Conservation (phyloP, 257 asterid genomes). For the Salvia rosmarinus region DNA sequence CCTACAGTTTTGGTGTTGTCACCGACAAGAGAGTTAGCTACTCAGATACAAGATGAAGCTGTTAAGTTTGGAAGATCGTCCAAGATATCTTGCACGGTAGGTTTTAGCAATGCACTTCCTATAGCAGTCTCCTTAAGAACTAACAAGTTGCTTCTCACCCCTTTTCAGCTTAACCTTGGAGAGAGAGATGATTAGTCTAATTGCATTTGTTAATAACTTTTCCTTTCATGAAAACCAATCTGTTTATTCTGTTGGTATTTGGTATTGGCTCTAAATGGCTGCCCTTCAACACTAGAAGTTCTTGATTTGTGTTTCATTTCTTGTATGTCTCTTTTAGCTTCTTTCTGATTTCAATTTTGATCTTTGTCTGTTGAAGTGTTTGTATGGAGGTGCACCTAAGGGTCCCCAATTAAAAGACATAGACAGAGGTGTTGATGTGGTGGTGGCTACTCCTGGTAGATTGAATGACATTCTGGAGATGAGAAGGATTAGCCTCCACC, state of each 20-base stretch:
- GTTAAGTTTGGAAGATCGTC: constrained; percentile 87
- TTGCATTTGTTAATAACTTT: not conserved
- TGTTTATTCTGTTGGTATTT: not conserved
- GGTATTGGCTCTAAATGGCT: not conserved
- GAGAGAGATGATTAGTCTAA: not conserved
- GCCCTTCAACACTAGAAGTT: not conserved
- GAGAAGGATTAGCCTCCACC: constrained; percentile 83
- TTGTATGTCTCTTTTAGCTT: not conserved
- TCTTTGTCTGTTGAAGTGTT: constrained; percentile 54
- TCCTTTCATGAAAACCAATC: not conserved
- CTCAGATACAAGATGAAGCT: constrained; percentile 98
- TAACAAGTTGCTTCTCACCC: not conserved
- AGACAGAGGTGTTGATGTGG: constrained; percentile 88
- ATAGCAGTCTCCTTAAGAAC: not conserved
- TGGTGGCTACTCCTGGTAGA: constrained; percentile 99
- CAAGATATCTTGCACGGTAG: constrained; percentile 88
- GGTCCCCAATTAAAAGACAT: constrained; percentile 85
- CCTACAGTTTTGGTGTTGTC: constrained; percentile 95
- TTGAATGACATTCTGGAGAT: constrained; percentile 95
- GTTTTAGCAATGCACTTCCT: constrained; percentile 25
- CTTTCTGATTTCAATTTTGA: constrained; percentile 34
- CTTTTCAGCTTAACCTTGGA: not conserved
- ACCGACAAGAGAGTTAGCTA: constrained; percentile 96
- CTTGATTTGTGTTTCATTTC: not conserved
- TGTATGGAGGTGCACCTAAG: constrained; percentile 91